Evolutionary conservation across 2,329 filamentous ascomycete genomes (phyloP).

Genomic region (Colletotrichum sp.): DNA sequence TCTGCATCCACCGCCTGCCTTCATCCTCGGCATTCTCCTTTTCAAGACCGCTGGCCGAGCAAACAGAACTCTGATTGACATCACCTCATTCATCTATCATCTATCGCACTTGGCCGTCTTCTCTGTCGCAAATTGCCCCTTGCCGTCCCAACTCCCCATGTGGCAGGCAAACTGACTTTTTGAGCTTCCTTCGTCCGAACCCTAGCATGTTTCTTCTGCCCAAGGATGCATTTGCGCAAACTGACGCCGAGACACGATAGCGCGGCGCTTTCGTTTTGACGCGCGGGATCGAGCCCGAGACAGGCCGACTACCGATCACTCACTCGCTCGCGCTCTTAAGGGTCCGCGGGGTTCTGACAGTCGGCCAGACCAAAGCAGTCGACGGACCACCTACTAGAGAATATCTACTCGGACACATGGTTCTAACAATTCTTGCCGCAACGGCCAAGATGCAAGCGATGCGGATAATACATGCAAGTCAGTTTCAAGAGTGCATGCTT

Average conservation of each 20-base stretch:
- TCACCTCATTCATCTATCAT: not conserved
- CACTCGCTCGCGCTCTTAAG: not conserved
- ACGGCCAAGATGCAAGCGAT: not conserved
- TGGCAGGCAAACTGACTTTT: not conserved
- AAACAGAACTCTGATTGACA: not conserved
- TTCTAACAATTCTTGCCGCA: not conserved
- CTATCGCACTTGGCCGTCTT: not conserved
- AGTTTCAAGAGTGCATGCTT: not conserved
- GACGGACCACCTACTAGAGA: not conserved
- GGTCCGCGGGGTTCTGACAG: not conserved
- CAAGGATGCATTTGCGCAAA: not conserved
- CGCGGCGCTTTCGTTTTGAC: constrained; percentile 5
- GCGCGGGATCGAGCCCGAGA: not conserved
- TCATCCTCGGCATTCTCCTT: not conserved
- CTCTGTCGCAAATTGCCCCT: not conserved
- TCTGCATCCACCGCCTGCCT: not conserved
- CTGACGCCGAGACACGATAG: constrained; percentile 9
- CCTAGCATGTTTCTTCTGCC: not conserved
- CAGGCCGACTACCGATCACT: not conserved
- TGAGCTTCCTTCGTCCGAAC: not conserved
- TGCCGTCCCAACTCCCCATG: not conserved
- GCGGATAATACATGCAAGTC: not conserved
- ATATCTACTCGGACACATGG: not conserved
- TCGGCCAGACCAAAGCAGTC: not conserved
- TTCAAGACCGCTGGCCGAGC: constrained; percentile 6